phyloP scores from a whole-genome alignment of 768 basidiomycete species.

The Pholiota microspora region DNA sequence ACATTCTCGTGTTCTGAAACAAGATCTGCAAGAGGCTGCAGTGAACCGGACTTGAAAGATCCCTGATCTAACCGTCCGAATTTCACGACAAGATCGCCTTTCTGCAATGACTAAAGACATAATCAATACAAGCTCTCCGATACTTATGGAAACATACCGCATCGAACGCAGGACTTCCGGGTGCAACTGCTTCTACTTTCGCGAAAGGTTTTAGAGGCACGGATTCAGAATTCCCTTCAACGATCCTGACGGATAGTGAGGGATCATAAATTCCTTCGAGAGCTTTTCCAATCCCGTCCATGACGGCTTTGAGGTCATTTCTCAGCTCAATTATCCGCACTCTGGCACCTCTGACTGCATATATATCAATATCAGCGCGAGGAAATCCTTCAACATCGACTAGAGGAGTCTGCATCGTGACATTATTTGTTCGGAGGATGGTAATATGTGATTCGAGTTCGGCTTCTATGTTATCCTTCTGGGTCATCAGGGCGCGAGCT shows the following conservation, averaged over 20 bases:
- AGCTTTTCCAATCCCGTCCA: constrained; percentile 63
- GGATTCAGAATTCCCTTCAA: constrained; percentile 6
- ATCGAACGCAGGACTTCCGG: constrained; percentile 76
- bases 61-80: constrained; percentile 63
- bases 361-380: constrained; percentile 81
- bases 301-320: constrained; percentile 71
- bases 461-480: constrained; percentile 71
- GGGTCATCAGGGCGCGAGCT: constrained; percentile 62
- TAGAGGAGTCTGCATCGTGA: constrained; percentile 69
- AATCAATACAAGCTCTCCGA: not conserved
- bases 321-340: constrained; percentile 75
- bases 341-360: constrained; percentile 72
- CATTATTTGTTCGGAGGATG: constrained; percentile 61
- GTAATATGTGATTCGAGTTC: constrained; percentile 63
- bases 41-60: constrained; percentile 47
- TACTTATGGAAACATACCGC: constrained; percentile 51
- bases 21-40: constrained; percentile 71
- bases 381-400: constrained; percentile 91
- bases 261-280: constrained; percentile 71
- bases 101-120: constrained; percentile 55
- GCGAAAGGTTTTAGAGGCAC: constrained; percentile 58
- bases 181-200: constrained; percentile 77
- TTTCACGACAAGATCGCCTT: constrained; percentile 69
- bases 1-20: constrained; percentile 82
- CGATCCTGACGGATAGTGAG: constrained; percentile 21